phyloP scores from a whole-genome alignment of 2,329 filamentous ascomycete species.

The Massarina eburnea region DNA sequence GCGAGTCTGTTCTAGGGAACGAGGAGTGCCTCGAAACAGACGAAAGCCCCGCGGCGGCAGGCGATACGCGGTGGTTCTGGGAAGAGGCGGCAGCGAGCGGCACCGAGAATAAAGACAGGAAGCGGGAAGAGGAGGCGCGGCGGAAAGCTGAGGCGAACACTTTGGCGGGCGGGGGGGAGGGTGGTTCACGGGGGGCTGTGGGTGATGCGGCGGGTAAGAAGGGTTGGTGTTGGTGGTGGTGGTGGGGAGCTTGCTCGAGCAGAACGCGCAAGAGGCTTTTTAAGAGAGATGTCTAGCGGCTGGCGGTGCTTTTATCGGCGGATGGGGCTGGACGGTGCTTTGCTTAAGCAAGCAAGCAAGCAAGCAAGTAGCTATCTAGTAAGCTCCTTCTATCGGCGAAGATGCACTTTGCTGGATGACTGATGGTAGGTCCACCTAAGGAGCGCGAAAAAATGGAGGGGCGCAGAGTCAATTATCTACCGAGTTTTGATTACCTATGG shows the following conservation, averaged over 20 bases:
- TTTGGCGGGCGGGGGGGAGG: slow-evolving; percentile 69
- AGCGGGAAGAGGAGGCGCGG: slow-evolving; percentile 61
- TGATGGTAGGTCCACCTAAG: slow-evolving; percentile 3
- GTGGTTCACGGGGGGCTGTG: too few relatives aligned
- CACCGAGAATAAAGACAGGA: slow-evolving; percentile 73
- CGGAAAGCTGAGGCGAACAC: slow-evolving; percentile 86
- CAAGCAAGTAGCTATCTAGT: too few relatives aligned
- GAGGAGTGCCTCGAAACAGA: slow-evolving; percentile 39
- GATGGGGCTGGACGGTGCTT: not conserved
- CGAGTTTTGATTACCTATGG: slow-evolving; percentile 16
- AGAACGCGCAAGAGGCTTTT: slow-evolving; percentile 10
- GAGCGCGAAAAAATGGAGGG: slow-evolving; percentile 10
- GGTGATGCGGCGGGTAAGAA: slow-evolving; percentile 13
- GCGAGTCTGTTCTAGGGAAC: slow-evolving; percentile 36
- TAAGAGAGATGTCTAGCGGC: not conserved
- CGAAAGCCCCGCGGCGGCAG: slow-evolving; percentile 39
- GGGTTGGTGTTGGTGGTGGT: slow-evolving; percentile 13
- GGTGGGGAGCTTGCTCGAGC: not conserved
- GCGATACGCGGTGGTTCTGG: slow-evolving; percentile 53
- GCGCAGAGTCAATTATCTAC: slow-evolving; percentile 8
- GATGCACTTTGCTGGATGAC: slow-evolving; percentile 17
- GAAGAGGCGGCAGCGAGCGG: slow-evolving; percentile 73
- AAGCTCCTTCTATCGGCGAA: slow-evolving; percentile 18
- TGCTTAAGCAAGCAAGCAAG: slow-evolving; percentile 9
- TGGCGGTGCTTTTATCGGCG: not conserved